Percentiles rank a stretch among this genome's conserved stretches.
These are phyloP conservation scores for Ajuga chamaepitys DNA, from an alignment of 257 asterid genomes.

Conservation along the genomic window DNA sequence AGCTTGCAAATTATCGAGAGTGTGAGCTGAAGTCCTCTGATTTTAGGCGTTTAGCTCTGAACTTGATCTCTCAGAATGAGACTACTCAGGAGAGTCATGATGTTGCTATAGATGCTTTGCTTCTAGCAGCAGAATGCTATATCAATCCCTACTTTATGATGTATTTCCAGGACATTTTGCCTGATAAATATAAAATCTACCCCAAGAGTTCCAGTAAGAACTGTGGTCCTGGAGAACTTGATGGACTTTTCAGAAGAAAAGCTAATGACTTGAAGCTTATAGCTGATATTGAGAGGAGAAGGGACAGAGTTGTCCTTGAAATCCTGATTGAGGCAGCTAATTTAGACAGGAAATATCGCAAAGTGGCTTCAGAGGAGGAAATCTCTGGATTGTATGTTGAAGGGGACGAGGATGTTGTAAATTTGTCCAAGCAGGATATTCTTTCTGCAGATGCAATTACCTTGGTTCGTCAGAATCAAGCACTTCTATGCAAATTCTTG, in stretches of 20 bases:
- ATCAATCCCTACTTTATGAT: slow-evolving; percentile 79
- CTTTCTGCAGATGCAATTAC: slow-evolving; percentile 84
- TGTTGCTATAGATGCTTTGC: slow-evolving; percentile 80
- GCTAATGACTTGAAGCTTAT: slow-evolving; percentile 53
- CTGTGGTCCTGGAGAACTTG: slow-evolving; percentile 41
- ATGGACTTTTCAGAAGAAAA: slow-evolving; percentile 30
- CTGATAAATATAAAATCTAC: slow-evolving; percentile 27
- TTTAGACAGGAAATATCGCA: slow-evolving; percentile 53
- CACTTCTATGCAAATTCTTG: slow-evolving; percentile 63
- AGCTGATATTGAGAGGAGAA: slow-evolving; percentile 77
- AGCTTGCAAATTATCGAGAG: slow-evolving; percentile 64
- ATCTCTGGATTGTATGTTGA: slow-evolving; percentile 31
- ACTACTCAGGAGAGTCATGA: slow-evolving; percentile 65
- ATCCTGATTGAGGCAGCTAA: slow-evolving; percentile 89
- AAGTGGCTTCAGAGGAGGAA: slow-evolving; percentile 32
- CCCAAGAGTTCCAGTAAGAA: slow-evolving; percentile 25
- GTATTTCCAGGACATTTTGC: slow-evolving; percentile 39
- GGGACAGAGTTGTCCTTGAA: slow-evolving; percentile 91
- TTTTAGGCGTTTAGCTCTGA: slow-evolving; percentile 77
- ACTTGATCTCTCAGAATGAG: slow-evolving; percentile 63
- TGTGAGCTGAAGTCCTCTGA: slow-evolving; percentile 91
- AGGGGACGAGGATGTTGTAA: slow-evolving; percentile 42
- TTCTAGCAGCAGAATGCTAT: slow-evolving; percentile 90
- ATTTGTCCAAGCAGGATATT: slow-evolving; percentile 46
- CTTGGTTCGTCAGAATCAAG: slow-evolving; percentile 84